phyloP scores from a whole-genome alignment of 192 early-diverging fungal species.

The Mortierella claussenii region DNA sequence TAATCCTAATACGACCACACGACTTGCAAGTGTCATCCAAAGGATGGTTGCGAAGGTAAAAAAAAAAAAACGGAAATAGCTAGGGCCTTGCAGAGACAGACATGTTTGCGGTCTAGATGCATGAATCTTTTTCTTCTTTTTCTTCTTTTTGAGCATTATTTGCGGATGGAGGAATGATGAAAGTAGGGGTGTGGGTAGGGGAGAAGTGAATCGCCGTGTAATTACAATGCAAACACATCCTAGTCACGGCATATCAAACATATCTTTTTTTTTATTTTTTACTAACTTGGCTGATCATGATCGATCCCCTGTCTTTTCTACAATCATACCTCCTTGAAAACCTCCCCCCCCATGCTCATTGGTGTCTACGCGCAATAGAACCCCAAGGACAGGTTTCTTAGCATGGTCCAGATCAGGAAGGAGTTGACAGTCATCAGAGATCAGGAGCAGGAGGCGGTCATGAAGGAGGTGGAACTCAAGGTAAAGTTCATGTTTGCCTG shows the following conservation, averaged over 20 bases:
- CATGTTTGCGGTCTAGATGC: background rate
- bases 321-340: no score
- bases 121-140: no score
- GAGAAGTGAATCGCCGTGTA: no score
- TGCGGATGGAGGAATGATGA: no score
- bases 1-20: constrained; percentile 5
- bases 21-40: constrained; percentile 38
- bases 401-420: constrained; percentile 42
- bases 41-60: constrained; percentile 44
- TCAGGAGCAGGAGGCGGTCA: constrained; percentile 40
- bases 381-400: constrained; percentile 41
- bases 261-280: no score
- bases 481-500: constrained; percentile 16
- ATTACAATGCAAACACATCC: no score
- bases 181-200: no score
- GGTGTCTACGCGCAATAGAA: constrained; percentile 12
- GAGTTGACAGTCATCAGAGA: constrained; percentile 31
- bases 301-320: no score
- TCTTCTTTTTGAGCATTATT: background rate
- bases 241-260: no score
- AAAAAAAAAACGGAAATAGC: constrained; percentile 7
- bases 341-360: no score
- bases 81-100: constrained; percentile 1
- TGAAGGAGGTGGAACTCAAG: constrained; percentile 24
- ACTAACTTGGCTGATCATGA: no score